Evolutionary conservation across 1,139 yeast species (phyloP).

Genomic region (Blastobotrys raffinosifermentans): DNA sequence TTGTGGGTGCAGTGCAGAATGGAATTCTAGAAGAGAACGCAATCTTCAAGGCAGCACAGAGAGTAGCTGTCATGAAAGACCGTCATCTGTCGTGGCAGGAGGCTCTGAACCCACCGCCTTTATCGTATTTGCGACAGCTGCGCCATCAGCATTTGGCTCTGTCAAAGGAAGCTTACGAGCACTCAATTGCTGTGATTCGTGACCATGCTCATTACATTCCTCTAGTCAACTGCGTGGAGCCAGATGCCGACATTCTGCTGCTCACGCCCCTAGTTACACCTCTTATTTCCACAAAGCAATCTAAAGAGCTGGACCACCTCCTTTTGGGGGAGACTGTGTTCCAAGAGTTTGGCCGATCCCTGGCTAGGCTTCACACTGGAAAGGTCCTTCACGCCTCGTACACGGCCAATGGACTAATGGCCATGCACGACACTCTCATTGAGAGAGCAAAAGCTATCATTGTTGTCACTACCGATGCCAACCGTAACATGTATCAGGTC

Average conservation of each 20-base stretch:
- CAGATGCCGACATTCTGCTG: constrained; percentile 39
- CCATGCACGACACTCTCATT: constrained; percentile 51
- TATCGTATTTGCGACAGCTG: constrained; percentile 30
- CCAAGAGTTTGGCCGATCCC: constrained; percentile 33
- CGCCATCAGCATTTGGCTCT: constrained; percentile 44
- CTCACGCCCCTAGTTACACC: constrained; percentile 52
- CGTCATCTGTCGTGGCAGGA: constrained; percentile 45
- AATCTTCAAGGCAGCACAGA: constrained; percentile 38
- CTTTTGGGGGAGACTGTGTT: constrained; percentile 56
- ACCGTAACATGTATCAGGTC: constrained; percentile 60
- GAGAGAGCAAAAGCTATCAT: constrained; percentile 52
- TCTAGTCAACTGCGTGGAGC: constrained; percentile 40
- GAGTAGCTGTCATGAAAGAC: constrained; percentile 45
- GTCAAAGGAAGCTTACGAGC: constrained; percentile 45
- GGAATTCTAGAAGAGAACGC: constrained; percentile 50
- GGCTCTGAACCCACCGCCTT: constrained; percentile 34
- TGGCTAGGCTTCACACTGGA: constrained; percentile 32
- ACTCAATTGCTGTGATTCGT: constrained; percentile 51
- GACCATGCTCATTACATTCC: constrained; percentile 52
- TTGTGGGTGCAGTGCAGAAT: constrained; percentile 47
- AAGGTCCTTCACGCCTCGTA: constrained; percentile 57
- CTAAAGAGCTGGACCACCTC: constrained; percentile 26
- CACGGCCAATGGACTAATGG: constrained; percentile 59
- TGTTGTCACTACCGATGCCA: constrained; percentile 57
- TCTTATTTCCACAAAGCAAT: constrained; percentile 27